A percentile compares a stretch with the other conserved stretches of the same genome.
Evolutionary conservation across 2,329 filamentous ascomycete species (phyloP).

Genomic region (Cladosporium sp.): DNA sequence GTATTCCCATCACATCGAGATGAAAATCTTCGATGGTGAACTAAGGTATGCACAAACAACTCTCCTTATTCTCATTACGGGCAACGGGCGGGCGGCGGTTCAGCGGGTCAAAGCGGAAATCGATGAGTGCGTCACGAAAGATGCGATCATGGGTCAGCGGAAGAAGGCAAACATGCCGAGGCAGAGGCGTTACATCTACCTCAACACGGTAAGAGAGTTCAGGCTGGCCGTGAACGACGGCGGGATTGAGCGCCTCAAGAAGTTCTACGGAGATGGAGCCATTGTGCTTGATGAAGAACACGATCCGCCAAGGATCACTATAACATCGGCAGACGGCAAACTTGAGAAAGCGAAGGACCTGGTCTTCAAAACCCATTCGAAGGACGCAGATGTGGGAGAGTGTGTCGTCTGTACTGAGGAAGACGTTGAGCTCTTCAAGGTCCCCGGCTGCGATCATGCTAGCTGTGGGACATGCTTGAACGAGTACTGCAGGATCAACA

Average conservation of each 20-base stretch:
- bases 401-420: conserved; percentile 18
- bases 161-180: neutral
- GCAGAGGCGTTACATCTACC: conserved; percentile 17
- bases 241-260: neutral
- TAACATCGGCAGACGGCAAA: neutral
- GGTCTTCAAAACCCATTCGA: neutral
- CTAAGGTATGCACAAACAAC: conserved; percentile 12
- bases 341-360: conserved; percentile 17
- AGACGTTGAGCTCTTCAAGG: neutral
- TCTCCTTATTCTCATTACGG: conserved; percentile 14
- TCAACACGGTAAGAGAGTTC: conserved; percentile 16
- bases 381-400: neutral
- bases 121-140: neutral
- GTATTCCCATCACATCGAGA: neutral
- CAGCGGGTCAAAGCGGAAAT: conserved; percentile 8
- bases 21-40: conserved; percentile 15
- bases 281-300: neutral
- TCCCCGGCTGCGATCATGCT: conserved; percentile 16
- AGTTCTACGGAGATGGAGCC: conserved; percentile 2
- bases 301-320: neutral
- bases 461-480: conserved; percentile 20
- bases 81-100: neutral
- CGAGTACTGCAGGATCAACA: conserved; percentile 13
- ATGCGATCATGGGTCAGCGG: neutral
- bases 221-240: neutral